Conservation (phyloP, 2,329 filamentous ascomycete genomes). For the Trichoderma guizhouense region DNA sequence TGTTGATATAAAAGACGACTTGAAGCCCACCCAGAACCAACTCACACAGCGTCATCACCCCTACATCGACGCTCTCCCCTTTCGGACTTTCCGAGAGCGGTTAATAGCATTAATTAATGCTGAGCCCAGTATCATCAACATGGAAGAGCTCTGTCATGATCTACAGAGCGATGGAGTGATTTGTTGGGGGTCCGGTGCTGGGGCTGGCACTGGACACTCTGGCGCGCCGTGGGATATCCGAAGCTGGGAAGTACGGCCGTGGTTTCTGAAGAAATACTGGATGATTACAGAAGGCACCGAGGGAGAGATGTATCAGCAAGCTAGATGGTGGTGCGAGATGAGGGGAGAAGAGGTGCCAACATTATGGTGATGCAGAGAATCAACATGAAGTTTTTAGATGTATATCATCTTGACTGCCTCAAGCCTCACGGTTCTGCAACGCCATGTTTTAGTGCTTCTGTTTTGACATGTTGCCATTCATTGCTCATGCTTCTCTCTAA, state of each 20-base stretch:
- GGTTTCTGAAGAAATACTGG: slow-evolving; percentile 30
- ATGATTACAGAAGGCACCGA: slow-evolving; percentile 29
- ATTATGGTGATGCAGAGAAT: neutral
- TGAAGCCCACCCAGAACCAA: slow-evolving; percentile 28
- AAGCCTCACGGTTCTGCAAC: neutral
- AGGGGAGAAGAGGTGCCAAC: slow-evolving; percentile 24
- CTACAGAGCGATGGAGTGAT: slow-evolving; percentile 28
- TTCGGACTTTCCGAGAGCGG: slow-evolving; percentile 27
- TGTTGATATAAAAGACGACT: slow-evolving; percentile 25
- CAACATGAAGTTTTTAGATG: neutral
- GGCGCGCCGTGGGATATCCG: slow-evolving; percentile 28
- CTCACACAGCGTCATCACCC: slow-evolving; percentile 27
- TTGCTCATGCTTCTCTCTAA: neutral
- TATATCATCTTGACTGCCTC: neutral
- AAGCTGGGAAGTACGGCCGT: slow-evolving; percentile 31
- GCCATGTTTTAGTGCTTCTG: neutral
- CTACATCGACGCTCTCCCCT: slow-evolving; percentile 28
- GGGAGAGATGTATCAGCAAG: slow-evolving; percentile 29
- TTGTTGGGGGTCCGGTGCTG: slow-evolving; percentile 28
- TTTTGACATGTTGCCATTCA: neutral
- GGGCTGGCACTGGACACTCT: slow-evolving; percentile 26
- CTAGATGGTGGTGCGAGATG: slow-evolving; percentile 29
- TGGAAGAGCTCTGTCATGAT: slow-evolving; percentile 31
- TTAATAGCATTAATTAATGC: slow-evolving; percentile 24
- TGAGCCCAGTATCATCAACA: slow-evolving; percentile 20